Evolutionary conservation across 129 eudicot genomes (phyloP).

Genomic region (Silybum marianum): DNA sequence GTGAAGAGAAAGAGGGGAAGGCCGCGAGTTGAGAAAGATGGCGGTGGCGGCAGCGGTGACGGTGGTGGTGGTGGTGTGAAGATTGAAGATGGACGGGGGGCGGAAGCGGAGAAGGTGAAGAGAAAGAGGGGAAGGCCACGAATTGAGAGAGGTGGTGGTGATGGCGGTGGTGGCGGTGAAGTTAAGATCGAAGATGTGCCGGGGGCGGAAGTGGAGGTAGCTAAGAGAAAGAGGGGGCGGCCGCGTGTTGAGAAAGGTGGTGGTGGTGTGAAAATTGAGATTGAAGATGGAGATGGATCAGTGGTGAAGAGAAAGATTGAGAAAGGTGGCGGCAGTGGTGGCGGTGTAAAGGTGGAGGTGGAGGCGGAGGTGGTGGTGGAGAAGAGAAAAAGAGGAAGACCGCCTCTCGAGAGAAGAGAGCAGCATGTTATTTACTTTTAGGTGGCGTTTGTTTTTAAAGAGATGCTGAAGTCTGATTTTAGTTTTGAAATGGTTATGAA

Average conservation of each 20-base stretch:
- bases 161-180: too few species aligned
- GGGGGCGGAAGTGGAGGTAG: background rate
- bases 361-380: background rate
- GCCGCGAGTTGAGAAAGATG: background rate
- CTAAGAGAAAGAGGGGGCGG: background rate
- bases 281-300: too few species aligned
- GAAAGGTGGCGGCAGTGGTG: too few species aligned
- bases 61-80: background rate
- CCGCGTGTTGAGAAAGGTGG: background rate
- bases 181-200: background rate
- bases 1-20: too few species aligned
- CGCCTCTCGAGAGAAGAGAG: background rate
- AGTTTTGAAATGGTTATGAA: too few species aligned
- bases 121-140: background rate
- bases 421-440: constrained; percentile 34
- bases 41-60: background rate
- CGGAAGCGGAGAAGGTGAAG: background rate
- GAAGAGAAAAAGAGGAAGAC: too few species aligned
- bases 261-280: too few species aligned
- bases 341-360: background rate
- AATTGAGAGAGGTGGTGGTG: too few species aligned
- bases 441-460: too few species aligned
- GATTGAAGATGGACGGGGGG: background rate
- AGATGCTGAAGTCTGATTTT: too few species aligned
- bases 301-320: too few species aligned